phyloP scores from a whole-genome alignment of 73 alveolate genomes.

The Urostyla sp. region DNA sequence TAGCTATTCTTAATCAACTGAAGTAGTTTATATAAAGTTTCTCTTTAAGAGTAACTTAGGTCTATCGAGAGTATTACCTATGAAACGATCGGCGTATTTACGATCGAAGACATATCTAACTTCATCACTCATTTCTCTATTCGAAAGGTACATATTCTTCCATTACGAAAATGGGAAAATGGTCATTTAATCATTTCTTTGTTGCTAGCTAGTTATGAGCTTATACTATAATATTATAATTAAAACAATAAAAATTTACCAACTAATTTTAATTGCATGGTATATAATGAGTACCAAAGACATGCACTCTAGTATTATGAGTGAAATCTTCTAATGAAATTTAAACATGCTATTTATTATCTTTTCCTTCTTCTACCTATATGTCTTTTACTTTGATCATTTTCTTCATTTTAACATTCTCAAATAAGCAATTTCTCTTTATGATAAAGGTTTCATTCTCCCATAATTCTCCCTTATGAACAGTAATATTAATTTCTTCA shows the following conservation, averaged over 20 bases:
- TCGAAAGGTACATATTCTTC: slow-evolving; percentile 54
- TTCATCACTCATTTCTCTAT: slow-evolving; percentile 69
- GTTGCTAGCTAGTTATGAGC: no score
- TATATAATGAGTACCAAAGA: background rate
- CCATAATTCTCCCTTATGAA: slow-evolving; percentile 64
- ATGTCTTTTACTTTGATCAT: background rate
- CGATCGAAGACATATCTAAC: slow-evolving; percentile 70
- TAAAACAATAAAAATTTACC: no score
- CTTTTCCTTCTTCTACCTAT: slow-evolving; percentile 15
- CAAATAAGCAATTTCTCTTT: slow-evolving; percentile 43
- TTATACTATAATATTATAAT: no score
- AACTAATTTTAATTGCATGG: no score
- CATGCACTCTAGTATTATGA: background rate
- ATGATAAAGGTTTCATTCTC: slow-evolving; percentile 54
- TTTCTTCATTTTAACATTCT: background rate
- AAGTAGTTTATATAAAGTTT: slow-evolving; percentile 45
- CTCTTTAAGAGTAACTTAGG: slow-evolving; percentile 70
- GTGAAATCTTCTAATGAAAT: slow-evolving; percentile 20
- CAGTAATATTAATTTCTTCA: slow-evolving; percentile 29
- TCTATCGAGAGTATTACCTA: slow-evolving; percentile 70
- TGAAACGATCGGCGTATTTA: slow-evolving; percentile 46
- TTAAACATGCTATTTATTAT: background rate
- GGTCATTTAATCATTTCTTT: no score
- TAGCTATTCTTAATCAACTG: slow-evolving; percentile 27
- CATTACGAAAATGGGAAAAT: slow-evolving; percentile 38